Percentiles rank a stretch among this genome's conserved stretches.
Conservation (phyloP, 1,284 basidiomycete species). For the Ustilago bromivora region DNA sequence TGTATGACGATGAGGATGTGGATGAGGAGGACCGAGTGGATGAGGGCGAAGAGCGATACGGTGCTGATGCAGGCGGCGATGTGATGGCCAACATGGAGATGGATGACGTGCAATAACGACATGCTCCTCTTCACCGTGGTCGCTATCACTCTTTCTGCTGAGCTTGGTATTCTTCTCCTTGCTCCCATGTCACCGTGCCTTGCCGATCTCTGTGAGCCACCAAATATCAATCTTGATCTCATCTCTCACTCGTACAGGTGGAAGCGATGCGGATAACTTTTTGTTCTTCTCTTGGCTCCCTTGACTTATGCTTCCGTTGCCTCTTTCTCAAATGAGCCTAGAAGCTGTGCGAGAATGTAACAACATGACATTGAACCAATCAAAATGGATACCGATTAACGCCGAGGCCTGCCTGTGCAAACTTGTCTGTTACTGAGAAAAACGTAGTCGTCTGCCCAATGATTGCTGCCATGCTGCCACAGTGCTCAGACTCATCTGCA, state of each 20-base stretch:
- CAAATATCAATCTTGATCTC: neutral
- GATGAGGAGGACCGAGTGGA: constrained; percentile 50
- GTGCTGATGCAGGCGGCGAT: constrained; percentile 61
- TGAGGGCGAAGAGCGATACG: constrained; percentile 66
- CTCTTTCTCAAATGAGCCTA: neutral
- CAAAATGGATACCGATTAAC: neutral
- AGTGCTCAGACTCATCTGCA: neutral
- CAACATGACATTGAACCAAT: neutral
- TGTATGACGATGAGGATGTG: constrained; percentile 66
- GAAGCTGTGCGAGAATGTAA: neutral
- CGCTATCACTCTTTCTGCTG: neutral
- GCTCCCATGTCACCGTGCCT: neutral
- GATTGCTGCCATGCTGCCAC: neutral
- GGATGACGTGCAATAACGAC: constrained; percentile 59
- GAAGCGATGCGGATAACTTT: neutral
- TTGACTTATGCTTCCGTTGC: neutral
- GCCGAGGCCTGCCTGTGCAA: neutral
- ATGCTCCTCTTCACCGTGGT: neutral
- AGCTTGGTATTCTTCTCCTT: neutral
- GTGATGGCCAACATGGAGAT: constrained; percentile 69
- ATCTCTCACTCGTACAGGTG: neutral
- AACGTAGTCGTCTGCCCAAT: neutral
- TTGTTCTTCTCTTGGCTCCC: neutral
- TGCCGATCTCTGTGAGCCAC: neutral
- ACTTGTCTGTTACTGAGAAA: neutral